phyloP scores from a whole-genome alignment of 2,329 filamentous ascomycete genomes.

The Fusarium praegraminearum region DNA sequence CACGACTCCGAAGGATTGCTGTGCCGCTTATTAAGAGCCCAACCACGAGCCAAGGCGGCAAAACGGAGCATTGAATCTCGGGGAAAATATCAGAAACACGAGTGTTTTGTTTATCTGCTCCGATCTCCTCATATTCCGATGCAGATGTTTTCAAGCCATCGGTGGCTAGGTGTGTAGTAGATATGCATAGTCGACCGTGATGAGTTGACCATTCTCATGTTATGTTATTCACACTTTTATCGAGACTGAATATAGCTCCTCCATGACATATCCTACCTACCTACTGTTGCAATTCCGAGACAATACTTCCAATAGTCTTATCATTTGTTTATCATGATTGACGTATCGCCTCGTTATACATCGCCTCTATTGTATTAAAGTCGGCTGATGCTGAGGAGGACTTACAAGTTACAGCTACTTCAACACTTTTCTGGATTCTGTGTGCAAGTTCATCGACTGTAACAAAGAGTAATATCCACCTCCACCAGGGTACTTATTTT shows the following conservation, averaged over 20 bases:
- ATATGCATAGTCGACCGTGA: too few species aligned
- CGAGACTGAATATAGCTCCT: not conserved
- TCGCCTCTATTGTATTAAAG: not conserved
- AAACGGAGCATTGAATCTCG: not conserved
- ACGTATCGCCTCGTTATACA: not conserved
- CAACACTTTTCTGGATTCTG: not conserved
- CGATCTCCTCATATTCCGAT: conserved; percentile 18
- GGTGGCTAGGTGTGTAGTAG: too few species aligned
- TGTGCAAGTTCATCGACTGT: not conserved
- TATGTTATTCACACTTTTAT: not conserved
- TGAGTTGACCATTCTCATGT: not conserved
- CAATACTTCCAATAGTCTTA: not conserved
- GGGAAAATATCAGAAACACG: not conserved
- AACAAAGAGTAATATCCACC: not conserved
- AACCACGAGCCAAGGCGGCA: not conserved
- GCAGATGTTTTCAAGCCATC: not conserved
- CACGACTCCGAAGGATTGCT: not conserved
- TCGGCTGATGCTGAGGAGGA: not conserved
- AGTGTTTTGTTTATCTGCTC: conserved; percentile 33
- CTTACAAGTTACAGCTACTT: not conserved
- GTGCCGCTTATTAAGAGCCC: not conserved
- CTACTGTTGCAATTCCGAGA: not conserved
- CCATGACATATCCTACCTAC: not conserved
- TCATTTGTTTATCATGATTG: not conserved
- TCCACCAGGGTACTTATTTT: not conserved